phyloP scores from a whole-genome alignment of 306 rosid genomes.

The Adenanthera pavonina region DNA sequence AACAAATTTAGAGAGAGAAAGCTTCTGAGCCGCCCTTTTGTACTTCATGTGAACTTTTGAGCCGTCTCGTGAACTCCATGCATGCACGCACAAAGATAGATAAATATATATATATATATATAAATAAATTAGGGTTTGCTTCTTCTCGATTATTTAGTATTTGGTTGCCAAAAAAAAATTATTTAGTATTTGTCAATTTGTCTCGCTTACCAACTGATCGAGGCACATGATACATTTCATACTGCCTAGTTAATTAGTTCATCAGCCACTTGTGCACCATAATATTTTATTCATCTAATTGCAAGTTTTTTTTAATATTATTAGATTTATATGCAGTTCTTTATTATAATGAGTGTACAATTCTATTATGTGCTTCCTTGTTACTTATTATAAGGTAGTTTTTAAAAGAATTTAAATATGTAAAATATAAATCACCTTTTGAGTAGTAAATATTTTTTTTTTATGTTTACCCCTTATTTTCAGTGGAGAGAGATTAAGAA shows the following conservation, averaged over 20 bases:
- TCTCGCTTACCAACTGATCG: constrained; percentile 10
- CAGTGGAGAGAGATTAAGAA: too few species aligned
- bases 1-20: not conserved
- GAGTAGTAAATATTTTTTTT: too few species aligned
- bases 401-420: too few species aligned
- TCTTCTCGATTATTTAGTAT: constrained; percentile 46
- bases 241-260: constrained; percentile 10
- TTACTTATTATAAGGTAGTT: too few species aligned
- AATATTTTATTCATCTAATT: not conserved
- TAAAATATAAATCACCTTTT: too few species aligned
- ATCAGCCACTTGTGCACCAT: constrained; percentile 10
- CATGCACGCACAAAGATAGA: not conserved
- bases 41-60: constrained; percentile 57
- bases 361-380: too few species aligned
- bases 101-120: too few species aligned
- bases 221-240: constrained; percentile 31
- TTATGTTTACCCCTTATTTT: too few species aligned
- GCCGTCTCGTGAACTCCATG: constrained; percentile 56
- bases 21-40: constrained; percentile 55
- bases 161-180: too few species aligned
- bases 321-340: not conserved
- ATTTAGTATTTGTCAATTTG: constrained; percentile 1
- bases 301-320: not conserved
- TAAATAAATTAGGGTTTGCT: constrained; percentile 22
- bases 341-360: not conserved